These are phyloP conservation scores for Bipolaris sorokiniana DNA, from an alignment of 2,329 filamentous ascomycete species.

Conservation along the genomic window DNA sequence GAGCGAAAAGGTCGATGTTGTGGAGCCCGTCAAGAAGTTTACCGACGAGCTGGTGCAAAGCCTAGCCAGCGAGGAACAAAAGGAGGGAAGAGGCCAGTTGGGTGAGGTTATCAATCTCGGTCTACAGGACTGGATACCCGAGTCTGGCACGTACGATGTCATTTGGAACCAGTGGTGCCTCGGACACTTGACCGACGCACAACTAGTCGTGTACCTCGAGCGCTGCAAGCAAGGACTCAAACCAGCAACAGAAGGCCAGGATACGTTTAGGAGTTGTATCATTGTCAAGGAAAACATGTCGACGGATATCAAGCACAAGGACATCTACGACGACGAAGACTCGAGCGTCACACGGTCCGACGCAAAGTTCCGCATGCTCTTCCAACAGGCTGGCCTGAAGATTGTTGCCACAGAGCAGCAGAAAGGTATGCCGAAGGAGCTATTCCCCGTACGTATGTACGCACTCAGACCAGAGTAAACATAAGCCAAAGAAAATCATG, in stretches of 20 bases:
- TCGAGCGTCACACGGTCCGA: slow-evolving; percentile 80
- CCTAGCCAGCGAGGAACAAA: slow-evolving; percentile 28
- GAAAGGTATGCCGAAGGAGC: slow-evolving; percentile 69
- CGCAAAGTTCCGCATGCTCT: slow-evolving; percentile 71
- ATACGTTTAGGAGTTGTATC: slow-evolving; percentile 59
- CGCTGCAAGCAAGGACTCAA: slow-evolving; percentile 62
- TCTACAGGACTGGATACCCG: slow-evolving; percentile 71
- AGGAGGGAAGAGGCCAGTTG: slow-evolving; percentile 52
- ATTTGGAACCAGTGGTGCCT: slow-evolving; percentile 94
- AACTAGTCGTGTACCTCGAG: slow-evolving; percentile 71
- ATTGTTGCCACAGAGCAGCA: slow-evolving; percentile 53
- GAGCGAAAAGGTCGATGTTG: slow-evolving; percentile 75
- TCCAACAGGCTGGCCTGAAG: slow-evolving; percentile 70
- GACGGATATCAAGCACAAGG: slow-evolving; percentile 58
- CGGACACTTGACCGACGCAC: slow-evolving; percentile 76
- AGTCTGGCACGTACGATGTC: slow-evolving; percentile 68
- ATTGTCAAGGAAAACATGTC: slow-evolving; percentile 83
- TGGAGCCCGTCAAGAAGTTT: slow-evolving; percentile 86
- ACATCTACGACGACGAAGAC: slow-evolving; percentile 77
- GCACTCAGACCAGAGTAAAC: slow-evolving; percentile 66
- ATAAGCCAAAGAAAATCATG: slow-evolving; percentile 4
- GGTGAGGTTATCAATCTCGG: slow-evolving; percentile 74
- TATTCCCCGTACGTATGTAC: slow-evolving; percentile 80
- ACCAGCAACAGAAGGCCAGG: slow-evolving; percentile 37
- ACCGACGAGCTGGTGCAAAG: slow-evolving; percentile 62